Base-by-base conservation (phyloP, 169 alveolate genomes). In the Cryptosporidium andersoni region DNA sequence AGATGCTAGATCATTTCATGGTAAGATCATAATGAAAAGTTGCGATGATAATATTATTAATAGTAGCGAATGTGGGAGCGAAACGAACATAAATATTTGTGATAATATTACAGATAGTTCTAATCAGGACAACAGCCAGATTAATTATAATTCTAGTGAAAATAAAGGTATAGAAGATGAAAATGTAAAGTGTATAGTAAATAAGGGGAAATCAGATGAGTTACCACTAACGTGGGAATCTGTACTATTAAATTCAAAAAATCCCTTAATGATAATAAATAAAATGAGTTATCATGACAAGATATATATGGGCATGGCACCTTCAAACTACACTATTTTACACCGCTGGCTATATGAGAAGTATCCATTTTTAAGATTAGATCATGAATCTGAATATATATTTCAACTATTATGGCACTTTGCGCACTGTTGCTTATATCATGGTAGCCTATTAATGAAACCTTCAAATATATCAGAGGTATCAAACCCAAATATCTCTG, bases 281-380 rank as follows among this genome's bases (percentile, higher is more conserved):
- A 66, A 74, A 16, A 6, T 74, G n/a, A 55, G 40, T 7, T 60
- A 74, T 58, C 74, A 58, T 42, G 85, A 74, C 25, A 74, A 64
- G 63, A 43, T 74, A 56, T 74, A 58, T 74, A 74, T 74, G 85
- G 85, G 85, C 11, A 74, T 74, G 85, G 55, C 85, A 36, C 85
- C 85, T 58, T 25, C 85, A 48, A 74, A 60, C 55, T 74, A 74
- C 67, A 74, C 43, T 3, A 39, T 74, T 25, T 64, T 74, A 12
- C 85, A 74, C 45, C 40, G 48, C 37, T 62, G 43, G 1, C 45
- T 74, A 9, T 74, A 74, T 58, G 85, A 74, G 47, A 74, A 58
- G 36, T 74, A 74, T 58, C 60, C 85, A 45, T 74, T 74, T 60
- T 74, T 74, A 45, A 74, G 85, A 14, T 43, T 74, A 45, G 51